Evolutionary conservation across 1,284 basidiomycete genomes (phyloP), one percentile per base, ranked within the genome.

Genomic region (Albatrellus sp.): DNA sequence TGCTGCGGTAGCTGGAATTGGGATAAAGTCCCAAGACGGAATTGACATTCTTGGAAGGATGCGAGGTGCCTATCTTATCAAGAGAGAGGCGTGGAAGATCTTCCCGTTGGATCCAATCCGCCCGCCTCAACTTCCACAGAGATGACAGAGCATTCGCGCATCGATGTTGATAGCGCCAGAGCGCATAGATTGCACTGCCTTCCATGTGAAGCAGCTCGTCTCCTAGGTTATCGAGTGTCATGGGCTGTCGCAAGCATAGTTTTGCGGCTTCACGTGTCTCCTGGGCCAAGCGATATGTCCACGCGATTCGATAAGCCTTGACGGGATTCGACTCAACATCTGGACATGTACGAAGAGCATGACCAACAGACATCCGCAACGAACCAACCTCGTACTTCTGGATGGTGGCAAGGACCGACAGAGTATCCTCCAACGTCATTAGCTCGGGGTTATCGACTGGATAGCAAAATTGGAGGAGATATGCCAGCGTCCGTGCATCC

Each of bases 391-490:
- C 44, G 42, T 46, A 49, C 28, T 51, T 48, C 14, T 42, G 17
- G 6, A 45, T 45, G 0, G 40, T 42, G 6, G 32, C 4, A 10
- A 49, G 37, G 8, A 42, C 37, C 11, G 20, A 16, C 4, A 20
- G 30, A 8, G 45, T 29, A 30, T 31, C 16, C 24, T 17, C 24
- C 13, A 40, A 32, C 28, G 19, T 20, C 0, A 10, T 17, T 6
- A 37, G 30, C 5, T 14, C n/a, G 3, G 30, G 38, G 6, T 37
- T 30, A 1, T 19, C 10, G 9, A 46, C 14, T 12, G 50, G 47
- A 34, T 51, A 49, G 37, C 47, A 49, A n/a, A 46, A 28, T n/a
- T 32, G 40, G 9, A 51, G 45, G 2, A 49, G 31, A 14, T n/a
- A 28, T 10, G 37, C 50, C 9, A 51, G 35, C 11, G 38, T 40